phyloP scores from a whole-genome alignment of 176 grass and related monocot genomes.

The Dendrocalamus sinicus region DNA sequence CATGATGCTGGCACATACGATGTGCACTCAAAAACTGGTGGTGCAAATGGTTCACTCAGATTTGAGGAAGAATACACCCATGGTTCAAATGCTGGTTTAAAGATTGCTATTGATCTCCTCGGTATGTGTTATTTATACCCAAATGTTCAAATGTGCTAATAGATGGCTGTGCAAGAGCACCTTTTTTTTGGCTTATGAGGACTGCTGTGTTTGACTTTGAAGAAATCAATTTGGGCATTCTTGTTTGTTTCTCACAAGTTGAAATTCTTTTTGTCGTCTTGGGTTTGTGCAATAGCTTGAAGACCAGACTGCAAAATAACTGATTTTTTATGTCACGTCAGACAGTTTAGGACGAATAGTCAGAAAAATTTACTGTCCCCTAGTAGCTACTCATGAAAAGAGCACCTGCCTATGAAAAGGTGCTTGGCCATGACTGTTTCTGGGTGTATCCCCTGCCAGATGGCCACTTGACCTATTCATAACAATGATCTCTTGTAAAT shows the following conservation, averaged over 20 bases:
- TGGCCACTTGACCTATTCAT: background rate
- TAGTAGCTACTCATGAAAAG: background rate
- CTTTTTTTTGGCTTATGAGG: background rate
- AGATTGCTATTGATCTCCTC: constrained; percentile 95
- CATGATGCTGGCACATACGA: constrained; percentile 98
- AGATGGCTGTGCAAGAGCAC: background rate
- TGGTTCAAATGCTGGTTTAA: constrained; percentile 95
- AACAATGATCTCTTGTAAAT: constrained; percentile 16
- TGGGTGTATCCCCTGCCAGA: background rate
- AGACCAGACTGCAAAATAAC: background rate
- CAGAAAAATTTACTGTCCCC: background rate
- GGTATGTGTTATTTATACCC: constrained; percentile 57
- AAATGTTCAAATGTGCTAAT: background rate
- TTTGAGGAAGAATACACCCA: constrained; percentile 79
- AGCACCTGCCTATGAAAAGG: background rate
- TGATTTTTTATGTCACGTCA: background rate
- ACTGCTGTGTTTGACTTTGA: background rate
- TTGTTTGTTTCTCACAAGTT: background rate
- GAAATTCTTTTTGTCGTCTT: background rate
- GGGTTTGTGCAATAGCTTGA: background rate
- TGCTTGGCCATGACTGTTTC: background rate
- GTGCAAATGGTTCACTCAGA: constrained; percentile 96
- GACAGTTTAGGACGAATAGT: background rate
- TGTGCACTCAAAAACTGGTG: constrained; percentile 80
- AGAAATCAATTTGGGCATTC: background rate